A percentile compares a stretch with the other conserved stretches of the same genome.
phyloP scores from a whole-genome alignment of 2,329 filamentous ascomycete species.

The Penicillium concentricum region DNA sequence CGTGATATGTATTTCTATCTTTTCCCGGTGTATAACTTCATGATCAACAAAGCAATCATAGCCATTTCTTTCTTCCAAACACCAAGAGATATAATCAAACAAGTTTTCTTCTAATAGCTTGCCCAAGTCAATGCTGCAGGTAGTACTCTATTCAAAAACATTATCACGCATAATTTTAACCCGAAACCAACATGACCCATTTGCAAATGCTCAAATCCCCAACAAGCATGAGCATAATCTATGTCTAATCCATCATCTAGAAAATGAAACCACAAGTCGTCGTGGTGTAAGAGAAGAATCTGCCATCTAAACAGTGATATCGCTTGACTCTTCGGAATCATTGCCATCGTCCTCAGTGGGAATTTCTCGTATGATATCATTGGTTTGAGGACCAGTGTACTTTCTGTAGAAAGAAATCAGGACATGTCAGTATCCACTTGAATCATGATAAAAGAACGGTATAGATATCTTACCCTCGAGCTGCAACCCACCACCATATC shows the following conservation, averaged over 20 bases:
- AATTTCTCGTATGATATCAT: conserved; percentile 46
- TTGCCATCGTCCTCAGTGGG: conserved; percentile 31
- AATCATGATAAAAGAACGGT: not conserved
- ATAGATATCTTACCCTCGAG: conserved; percentile 36
- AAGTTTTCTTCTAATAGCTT: not conserved
- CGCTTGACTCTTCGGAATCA: conserved; percentile 20
- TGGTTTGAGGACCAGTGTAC: conserved; percentile 60
- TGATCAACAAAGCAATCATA: conserved; percentile 4
- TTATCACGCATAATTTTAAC: not conserved
- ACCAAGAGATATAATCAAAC: not conserved
- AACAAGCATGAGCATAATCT: not conserved
- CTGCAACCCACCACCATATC: conserved; percentile 49
- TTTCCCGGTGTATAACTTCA: conserved; percentile 9
- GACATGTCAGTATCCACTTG: conserved; percentile 2
- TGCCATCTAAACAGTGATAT: conserved; percentile 5
- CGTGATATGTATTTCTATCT: conserved; percentile 18
- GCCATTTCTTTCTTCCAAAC: not conserved
- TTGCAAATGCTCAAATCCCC: not conserved
- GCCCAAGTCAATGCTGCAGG: not conserved
- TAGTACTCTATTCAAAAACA: not conserved
- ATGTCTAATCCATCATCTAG: not conserved
- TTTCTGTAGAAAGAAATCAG: conserved; percentile 40
- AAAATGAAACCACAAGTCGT: not conserved
- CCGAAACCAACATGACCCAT: not conserved
- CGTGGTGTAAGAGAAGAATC: not conserved